Evolutionary conservation across 441 rosid genomes (phyloP), one percentile per base, ranked within the genome.

Genomic region (Gossypium aridum): DNA sequence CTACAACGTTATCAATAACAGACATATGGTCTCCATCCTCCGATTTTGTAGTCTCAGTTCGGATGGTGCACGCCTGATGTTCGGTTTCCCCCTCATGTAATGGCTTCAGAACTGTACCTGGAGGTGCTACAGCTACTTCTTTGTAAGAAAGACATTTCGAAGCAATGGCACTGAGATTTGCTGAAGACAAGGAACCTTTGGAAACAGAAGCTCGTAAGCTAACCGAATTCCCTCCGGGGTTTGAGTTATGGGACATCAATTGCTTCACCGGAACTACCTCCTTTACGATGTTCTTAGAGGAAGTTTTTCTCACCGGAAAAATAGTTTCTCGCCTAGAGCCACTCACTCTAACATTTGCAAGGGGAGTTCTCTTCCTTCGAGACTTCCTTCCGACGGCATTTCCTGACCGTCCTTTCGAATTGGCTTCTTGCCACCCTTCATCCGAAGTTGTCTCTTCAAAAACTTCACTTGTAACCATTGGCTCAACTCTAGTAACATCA

Each of bases 391-490:
- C 77, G 13, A 69, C 71, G 19, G 79, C 75, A 56, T 75, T 83
- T 69, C 89, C 85, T 28, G 78, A 75, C 53, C 88, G 79, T 53
- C 89, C 87, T 78, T 84, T 87, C 2, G 85, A 74, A 75, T 77
- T 83, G 66, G 95, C 92, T 81, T 87, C 91, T 82, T 86, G 92
- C 95, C 95, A 88, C 53, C 95, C 91, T 83, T 88, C 91, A 55
- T 86, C 87, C 2, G 85, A 81, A 74, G 78, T 66, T 45, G 82
- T 76, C 78, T 86, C 90, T 75, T 83, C 85, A 34, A 78, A 74
- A 2, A 78, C 70, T 72, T 84, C 82, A 49, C 74, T 78, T 3
- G 77, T 14, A 28, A 64, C 45, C 62, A 14, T 70, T 6, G 65
- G 45, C 66, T 73, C 73, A 25, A 59, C 43, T 71, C 47, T 28